A percentile compares a stretch with the other conserved stretches of the same genome.
Conservation (phyloP, 2,329 filamentous ascomycete species). For the Fusarium lyarnte region DNA sequence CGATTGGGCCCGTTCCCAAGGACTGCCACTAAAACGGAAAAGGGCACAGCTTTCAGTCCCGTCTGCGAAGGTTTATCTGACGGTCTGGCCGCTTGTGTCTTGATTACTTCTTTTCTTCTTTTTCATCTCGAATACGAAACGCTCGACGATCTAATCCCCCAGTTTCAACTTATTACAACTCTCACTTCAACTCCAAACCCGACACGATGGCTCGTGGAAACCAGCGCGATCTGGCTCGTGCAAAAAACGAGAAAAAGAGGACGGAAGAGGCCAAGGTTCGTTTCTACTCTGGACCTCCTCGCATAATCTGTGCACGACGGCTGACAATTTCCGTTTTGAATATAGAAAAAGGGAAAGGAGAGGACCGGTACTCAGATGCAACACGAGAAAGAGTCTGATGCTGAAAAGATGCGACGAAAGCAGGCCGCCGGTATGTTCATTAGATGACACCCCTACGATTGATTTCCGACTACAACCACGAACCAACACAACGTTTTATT, state of each 20-base stretch:
- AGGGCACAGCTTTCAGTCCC: conserved; percentile 17
- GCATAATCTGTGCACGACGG: too few species aligned
- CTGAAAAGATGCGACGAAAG: too few species aligned
- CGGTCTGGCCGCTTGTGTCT: conserved; percentile 16
- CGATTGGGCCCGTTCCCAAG: conserved; percentile 22
- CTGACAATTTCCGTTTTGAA: too few species aligned
- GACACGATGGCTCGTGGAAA: conserved; percentile 87
- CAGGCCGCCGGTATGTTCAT: too few species aligned
- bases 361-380: too few species aligned
- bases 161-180: not conserved
- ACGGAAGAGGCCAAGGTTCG: too few species aligned
- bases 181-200: not conserved
- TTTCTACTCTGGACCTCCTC: too few species aligned
- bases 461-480: not conserved
- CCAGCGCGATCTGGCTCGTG: conserved; percentile 89
- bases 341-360: too few species aligned
- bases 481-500: not conserved
- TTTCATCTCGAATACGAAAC: not conserved
- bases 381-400: too few species aligned
- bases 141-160: not conserved
- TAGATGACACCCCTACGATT: too few species aligned
- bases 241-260: not conserved
- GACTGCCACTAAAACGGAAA: conserved; percentile 10
- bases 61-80: conserved; percentile 10
- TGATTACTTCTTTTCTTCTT: not conserved